phyloP scores from a whole-genome alignment of 116 monocot genomes.

The Cymodocea nodosa region DNA sequence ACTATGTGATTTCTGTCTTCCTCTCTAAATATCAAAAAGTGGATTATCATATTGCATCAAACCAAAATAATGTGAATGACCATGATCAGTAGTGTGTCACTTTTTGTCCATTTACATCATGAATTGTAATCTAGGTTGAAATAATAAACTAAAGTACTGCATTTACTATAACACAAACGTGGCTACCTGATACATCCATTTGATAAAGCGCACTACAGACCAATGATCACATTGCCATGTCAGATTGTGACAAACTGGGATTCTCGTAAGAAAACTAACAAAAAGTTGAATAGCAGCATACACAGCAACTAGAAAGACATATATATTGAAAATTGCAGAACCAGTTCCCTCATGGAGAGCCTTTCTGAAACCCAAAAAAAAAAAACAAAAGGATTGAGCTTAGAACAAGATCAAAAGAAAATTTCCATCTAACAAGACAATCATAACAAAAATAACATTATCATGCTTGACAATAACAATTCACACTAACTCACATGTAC shows the following conservation, averaged over 20 bases:
- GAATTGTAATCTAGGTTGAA: no score
- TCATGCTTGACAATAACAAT: no score
- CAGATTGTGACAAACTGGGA: slow-evolving; percentile 57
- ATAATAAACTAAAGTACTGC: no score
- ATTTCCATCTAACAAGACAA: neutral
- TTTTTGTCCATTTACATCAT: no score
- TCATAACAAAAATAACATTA: neutral
- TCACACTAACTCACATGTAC: slow-evolving; percentile 51
- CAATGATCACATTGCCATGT: slow-evolving; percentile 60
- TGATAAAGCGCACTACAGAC: slow-evolving; percentile 59
- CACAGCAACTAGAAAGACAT: slow-evolving; percentile 59
- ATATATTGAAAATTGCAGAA: slow-evolving; percentile 73
- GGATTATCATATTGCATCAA: no score
- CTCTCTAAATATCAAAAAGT: no score
- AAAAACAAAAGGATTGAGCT: neutral
- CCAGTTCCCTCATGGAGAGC: slow-evolving; percentile 51
- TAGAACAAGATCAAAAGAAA: neutral
- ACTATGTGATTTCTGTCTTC: no score
- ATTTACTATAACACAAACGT: no score
- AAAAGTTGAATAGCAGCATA: slow-evolving; percentile 65
- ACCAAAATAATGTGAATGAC: no score
- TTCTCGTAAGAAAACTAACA: slow-evolving; percentile 46
- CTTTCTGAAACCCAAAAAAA: slow-evolving; percentile 58
- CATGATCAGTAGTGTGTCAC: no score
- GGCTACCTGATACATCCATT: slow-evolving; percentile 84